Evolutionary conservation across 208 protist species (phyloP), one percentile per base, ranked within the genome.

Genomic region (Trypanosomatidae sp.): DNA sequence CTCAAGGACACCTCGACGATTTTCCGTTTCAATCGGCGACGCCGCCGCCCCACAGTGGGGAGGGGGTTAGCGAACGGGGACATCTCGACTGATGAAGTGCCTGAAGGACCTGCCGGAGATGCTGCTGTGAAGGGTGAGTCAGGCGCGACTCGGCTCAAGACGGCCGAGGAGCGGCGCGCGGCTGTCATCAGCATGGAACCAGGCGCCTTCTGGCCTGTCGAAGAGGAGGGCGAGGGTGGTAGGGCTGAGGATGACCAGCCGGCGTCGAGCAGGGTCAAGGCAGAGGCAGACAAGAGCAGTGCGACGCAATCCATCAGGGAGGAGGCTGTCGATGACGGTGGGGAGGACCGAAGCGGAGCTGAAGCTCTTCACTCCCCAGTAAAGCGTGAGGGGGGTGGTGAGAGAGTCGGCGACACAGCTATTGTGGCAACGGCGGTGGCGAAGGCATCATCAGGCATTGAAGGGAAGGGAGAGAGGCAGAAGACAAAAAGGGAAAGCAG

Each of bases 1-100:
- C 76, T 71, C 19, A 82, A 91, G 73, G 90, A 94, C 81, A 87
- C 74, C 71, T 91, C 86, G 15, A 88, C 90, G 36, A 95, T 97
- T 56, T 97, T 97, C 71, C 85, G 80, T 9, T 97, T 95, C 73
- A 60, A 86, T 60, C 83, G 82, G 47, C 64, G 62, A 19, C 81
- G 82, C 13, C 62, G 72, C 19, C 71, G 44, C 39, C 69, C 53
- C 25, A 25, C 39, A n/a, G 22, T 15, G 8, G 41, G 22, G 22
- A 53, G 7, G 59, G 46, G 4, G 50, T 33, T 22, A 22, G 15
- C 43, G 13, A 62, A 53, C 47, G 28, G 66, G 30, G 12, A 44
- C 8, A 28, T 25, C 12, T 12, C 28, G 46, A n/a, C 25, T 9
- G 41, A 47, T 30, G 10, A 22, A 13, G 17, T 15, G 10, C 44